Evolutionary conservation across 495 filamentous ascomycete species (phyloP).

Genomic region (Pseudomonodictys pantanalensis): DNA sequence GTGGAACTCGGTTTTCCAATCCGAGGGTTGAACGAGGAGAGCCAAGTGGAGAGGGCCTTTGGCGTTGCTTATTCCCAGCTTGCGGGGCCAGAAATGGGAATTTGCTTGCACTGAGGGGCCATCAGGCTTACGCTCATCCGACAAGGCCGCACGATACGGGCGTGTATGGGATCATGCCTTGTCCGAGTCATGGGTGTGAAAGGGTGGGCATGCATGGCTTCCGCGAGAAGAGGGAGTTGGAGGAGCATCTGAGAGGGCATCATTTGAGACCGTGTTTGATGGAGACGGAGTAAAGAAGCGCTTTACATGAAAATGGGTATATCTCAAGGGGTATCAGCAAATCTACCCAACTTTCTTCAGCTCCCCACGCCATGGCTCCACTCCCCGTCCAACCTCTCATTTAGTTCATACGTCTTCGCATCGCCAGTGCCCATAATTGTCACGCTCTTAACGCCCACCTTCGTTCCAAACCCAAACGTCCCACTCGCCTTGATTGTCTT

Average conservation of each 20-base stretch:
- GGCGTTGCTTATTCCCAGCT: not conserved
- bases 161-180: not conserved
- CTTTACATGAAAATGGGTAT: not conserved
- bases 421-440: constrained; percentile 3
- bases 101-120: not conserved
- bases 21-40: not conserved
- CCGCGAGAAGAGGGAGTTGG: not conserved
- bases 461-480: constrained; percentile 16
- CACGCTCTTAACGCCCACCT: constrained; percentile 14
- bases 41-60: not conserved
- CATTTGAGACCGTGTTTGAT: constrained; percentile 12
- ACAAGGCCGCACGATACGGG: not conserved
- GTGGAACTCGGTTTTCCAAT: not conserved
- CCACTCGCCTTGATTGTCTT: constrained; percentile 2
- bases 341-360: not conserved
- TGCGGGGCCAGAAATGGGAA: not conserved
- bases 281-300: not conserved
- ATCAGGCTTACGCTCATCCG: constrained; percentile 4
- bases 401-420: constrained; percentile 10
- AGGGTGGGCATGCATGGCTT: constrained; percentile 10
- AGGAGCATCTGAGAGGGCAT: constrained; percentile 10
- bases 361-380: not conserved
- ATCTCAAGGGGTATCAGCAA: not conserved
- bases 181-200: constrained; percentile 13
- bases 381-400: constrained; percentile 14